Evolutionary conservation across 176 grass and related monocot species (phyloP).

Genomic region (Cenchrus americanus): DNA sequence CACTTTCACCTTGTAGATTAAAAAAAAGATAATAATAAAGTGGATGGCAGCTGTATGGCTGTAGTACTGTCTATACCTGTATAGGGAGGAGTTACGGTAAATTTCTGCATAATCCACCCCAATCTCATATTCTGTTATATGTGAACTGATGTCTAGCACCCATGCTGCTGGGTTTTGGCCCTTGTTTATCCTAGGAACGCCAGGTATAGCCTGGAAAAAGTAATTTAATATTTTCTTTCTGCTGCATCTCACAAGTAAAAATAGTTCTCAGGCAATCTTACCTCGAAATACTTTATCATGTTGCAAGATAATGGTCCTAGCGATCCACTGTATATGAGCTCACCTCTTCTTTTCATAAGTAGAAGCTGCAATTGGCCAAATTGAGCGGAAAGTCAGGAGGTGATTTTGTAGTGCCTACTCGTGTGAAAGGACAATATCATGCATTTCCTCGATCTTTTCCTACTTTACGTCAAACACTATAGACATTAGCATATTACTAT

Average conservation of each 20-base stretch:
- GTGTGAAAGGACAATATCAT: conserved; percentile 7
- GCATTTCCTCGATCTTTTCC: not conserved
- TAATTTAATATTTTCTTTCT: conserved; percentile 25
- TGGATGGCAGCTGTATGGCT: conserved; percentile 12
- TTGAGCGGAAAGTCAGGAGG: conserved; percentile 27
- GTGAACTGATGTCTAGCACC: conserved; percentile 81
- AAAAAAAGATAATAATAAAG: conserved; percentile 3
- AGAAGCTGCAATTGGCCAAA: conserved; percentile 63
- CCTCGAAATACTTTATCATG: conserved; percentile 95
- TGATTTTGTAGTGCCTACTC: not conserved
- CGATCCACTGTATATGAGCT: conserved; percentile 79
- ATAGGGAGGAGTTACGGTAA: conserved; percentile 67
- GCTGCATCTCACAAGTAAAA: conserved; percentile 8
- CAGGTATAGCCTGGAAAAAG: conserved; percentile 72
- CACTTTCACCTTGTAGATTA: not conserved
- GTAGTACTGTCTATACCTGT: conserved; percentile 59
- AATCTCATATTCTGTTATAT: conserved; percentile 69
- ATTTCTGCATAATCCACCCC: conserved; percentile 74
- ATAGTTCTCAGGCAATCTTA: conserved; percentile 46
- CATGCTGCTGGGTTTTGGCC: conserved; percentile 89
- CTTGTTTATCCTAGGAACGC: conserved; percentile 72
- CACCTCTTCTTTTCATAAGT: conserved; percentile 94
- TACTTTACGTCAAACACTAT: not conserved
- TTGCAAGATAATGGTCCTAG: conserved; percentile 73
- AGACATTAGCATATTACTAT: conserved; percentile 7